Conservation (phyloP, 768 basidiomycete species). For the Psilocybe azurescens region DNA sequence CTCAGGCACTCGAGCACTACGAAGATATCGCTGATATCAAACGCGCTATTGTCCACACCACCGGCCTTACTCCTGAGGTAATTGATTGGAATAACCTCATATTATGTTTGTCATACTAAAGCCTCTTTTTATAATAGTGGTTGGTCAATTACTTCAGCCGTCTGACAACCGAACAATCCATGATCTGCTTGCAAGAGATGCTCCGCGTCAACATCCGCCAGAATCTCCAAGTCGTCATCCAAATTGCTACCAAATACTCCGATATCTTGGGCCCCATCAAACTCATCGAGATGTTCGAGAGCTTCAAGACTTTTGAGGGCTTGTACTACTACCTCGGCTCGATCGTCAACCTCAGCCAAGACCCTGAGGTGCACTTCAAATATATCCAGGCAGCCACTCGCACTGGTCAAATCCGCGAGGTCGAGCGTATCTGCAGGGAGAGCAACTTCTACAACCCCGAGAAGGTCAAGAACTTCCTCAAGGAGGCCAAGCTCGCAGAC, state of each 20-base stretch:
- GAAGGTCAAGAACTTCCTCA: constrained; percentile 99
- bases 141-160: constrained; percentile 96
- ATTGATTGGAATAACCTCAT: constrained; percentile 26
- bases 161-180: constrained; percentile 96
- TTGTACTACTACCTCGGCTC: constrained; percentile 99
- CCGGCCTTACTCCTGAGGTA: constrained; percentile 83
- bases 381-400: constrained; percentile 99
- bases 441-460: constrained; percentile 98
- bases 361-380: constrained; percentile 99
- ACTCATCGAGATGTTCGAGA: constrained; percentile 98
- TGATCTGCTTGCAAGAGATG: constrained; percentile 98
- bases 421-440: constrained; percentile 98
- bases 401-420: constrained; percentile 98
- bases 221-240: constrained; percentile 94
- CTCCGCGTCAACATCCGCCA: constrained; percentile 95
- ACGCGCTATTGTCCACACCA: constrained; percentile 93
- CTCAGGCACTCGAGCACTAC: constrained; percentile 96
- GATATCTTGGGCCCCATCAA: constrained; percentile 97
- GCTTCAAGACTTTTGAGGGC: constrained; percentile 97
- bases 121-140: constrained; percentile 60
- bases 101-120: constrained; percentile 7
- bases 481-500: constrained; percentile 95
- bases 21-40: constrained; percentile 99
- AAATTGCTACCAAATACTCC: constrained; percentile 98
- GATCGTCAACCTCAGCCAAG: constrained; percentile 94